Base-by-base conservation (phyloP, 495 filamentous ascomycete species). In the Achaetomiella virescens region DNA sequence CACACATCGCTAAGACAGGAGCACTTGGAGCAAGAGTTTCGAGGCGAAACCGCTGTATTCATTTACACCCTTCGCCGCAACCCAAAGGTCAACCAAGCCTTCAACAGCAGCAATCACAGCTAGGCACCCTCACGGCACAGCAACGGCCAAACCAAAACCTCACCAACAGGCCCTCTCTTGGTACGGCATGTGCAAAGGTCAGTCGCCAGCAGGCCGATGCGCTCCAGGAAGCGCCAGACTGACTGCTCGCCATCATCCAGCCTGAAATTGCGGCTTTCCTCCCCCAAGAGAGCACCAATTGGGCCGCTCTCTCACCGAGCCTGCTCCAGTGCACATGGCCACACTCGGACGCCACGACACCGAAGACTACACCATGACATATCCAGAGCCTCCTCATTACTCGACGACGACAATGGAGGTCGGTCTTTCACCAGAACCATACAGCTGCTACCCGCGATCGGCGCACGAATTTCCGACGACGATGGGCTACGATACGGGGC, bases 381-480 rank as follows among this genome's bases (percentile, higher is more conserved):
- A 74, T 60, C 70, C 75, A 38, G 74, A 76, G 29, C 65, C 73
- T 25, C 66, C 70, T 10, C 73, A 72, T 51, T 76, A 67, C 54
- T 54, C 66, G 18, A 66, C 71, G 6, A 57, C 71, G 20, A 53
- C 66, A 14, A 64, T 77, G 54, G 74, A 76, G 31, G 61, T 75
- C 59, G 65, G 66, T 50, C 66, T 78, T 60, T 68, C 73, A 18
- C 71, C 74, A 43, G 71, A 70, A 24, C 55, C 64, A 11, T 69
- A 63, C 61, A 62, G 65, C 44, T 70, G 65, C 36, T 73, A 72
- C 59, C 61, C 71, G 22, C 70, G 72, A 25, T 70, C 66, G 17
- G 59, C 68, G 17, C 69, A 72, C 52, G 71, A 73, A n/a, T 72
- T 64, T 62, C 55, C 67, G 38, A 60, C 70, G 22, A 60, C 72